Evolutionary conservation across 768 basidiomycete genomes (phyloP).

Genomic region (Boletus sp.): DNA sequence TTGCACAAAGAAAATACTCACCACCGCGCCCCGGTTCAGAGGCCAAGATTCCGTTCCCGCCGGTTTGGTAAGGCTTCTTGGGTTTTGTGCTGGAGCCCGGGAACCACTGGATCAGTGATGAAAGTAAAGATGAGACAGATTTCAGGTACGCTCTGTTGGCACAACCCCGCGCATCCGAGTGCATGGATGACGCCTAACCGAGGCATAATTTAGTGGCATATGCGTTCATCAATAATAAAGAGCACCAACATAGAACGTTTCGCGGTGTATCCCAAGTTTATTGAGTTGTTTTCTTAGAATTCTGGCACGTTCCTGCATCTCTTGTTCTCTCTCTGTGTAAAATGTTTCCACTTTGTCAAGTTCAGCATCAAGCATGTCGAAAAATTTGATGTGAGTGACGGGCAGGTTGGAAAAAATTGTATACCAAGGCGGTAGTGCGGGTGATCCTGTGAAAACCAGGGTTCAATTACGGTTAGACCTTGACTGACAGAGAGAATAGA

Average conservation of each 20-base stretch:
- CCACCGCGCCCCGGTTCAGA: slow-evolving; percentile 15
- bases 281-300: slow-evolving; percentile 64
- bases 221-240: not conserved
- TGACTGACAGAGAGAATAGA: not conserved
- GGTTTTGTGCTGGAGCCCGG: not conserved
- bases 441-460: not conserved
- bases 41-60: not conserved
- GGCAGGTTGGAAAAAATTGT: slow-evolving; percentile 55
- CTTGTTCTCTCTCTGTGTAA: slow-evolving; percentile 67
- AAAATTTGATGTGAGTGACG: slow-evolving; percentile 65
- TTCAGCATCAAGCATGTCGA: slow-evolving; percentile 70
- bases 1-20: not conserved
- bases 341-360: slow-evolving; percentile 85
- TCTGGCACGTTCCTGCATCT: slow-evolving; percentile 47
- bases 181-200: slow-evolving; percentile 11
- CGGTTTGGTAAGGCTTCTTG: not conserved
- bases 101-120: slow-evolving; percentile 1
- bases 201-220: not conserved
- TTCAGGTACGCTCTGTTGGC: not conserved
- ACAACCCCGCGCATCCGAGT: slow-evolving; percentile 3
- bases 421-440: slow-evolving; percentile 37
- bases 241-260: slow-evolving; percentile 49
- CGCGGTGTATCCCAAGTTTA: slow-evolving; percentile 69
- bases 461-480: not conserved
- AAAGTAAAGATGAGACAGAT: not conserved